Base-by-base conservation (phyloP, 257 asterid genomes). In the Handroanthus guayacan region DNA sequence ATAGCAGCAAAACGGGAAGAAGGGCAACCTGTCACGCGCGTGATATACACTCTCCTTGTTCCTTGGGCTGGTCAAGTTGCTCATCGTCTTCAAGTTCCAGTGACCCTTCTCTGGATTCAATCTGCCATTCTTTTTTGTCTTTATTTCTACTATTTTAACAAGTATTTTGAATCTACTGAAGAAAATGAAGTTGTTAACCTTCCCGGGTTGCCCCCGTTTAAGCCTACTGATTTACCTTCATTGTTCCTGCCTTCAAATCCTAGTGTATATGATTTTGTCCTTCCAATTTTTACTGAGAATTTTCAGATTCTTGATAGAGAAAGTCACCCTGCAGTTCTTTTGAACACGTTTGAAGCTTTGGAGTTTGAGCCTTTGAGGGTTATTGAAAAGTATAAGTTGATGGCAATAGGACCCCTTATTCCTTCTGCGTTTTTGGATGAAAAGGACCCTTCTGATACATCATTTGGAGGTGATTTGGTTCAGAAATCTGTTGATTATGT, bases 41-140 rank as follows among this genome's bases (percentile, higher is more conserved):
- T 76, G 13, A 60, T 76, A 2, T 76, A 76, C 51, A 14, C 62
- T 37, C 48, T 45, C 1, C 11, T 76, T 3, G 25, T 57, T 6
- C 44, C 63, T 31, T 76, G 80, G 80, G 80, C 72, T 31, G 71
- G 54, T 14, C 34, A 39, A 12, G 63, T 58, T 31, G 80, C 80
- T 13, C 6, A 31, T 12, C 41, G 18, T 2, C 62, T 76, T 58
- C 48, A 37, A 8, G 20, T 70, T 2, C 80, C 75, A 4, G 52
- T 67, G 18, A 67, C 44, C 8, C 69, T 76, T 56, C 41, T 76
- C 31, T 76, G 80, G 80, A 76, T 67, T 43, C 80, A 76, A 58
- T 70, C 80, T 6, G 75, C 80, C 18, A 36, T 73, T 17, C 25
- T 68, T 9, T 68, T 68, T n/a, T 67, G 70, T 34, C 39, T 76